Evolutionary conservation across 192 early-diverging fungal genomes (phyloP).

Genomic region (Coemansia sp.): DNA sequence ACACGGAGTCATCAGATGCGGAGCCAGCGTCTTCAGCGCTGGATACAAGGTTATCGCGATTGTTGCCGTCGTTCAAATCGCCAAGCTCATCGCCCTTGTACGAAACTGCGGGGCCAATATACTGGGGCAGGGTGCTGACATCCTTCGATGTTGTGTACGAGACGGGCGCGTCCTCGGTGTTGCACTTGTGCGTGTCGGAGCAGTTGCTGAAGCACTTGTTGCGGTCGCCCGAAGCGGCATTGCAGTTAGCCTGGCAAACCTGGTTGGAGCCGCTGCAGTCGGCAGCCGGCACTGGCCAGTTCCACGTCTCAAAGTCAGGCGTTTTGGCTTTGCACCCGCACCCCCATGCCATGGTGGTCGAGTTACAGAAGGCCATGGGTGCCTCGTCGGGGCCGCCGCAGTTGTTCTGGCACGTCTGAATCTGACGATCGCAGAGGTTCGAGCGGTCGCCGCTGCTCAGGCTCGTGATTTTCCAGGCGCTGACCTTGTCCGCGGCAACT

Average conservation of each 20-base stretch:
- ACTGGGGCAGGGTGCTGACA: conserved; percentile 12
- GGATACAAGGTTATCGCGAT: conserved; percentile 15
- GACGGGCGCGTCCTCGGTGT: conserved; percentile 46
- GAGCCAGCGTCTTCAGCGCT: neutral
- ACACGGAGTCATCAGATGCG: conserved; percentile 1
- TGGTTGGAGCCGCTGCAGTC: conserved; percentile 43
- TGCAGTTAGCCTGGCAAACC: conserved; percentile 39
- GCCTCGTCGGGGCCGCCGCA: conserved; percentile 45
- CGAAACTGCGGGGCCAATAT: conserved; percentile 45
- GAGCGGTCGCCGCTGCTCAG: conserved; percentile 23
- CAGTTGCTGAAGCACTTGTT: conserved; percentile 35
- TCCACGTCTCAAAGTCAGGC: conserved; percentile 45
- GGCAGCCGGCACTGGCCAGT: conserved; percentile 48
- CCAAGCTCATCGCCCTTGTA: conserved; percentile 48
- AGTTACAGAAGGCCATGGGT: conserved; percentile 54
- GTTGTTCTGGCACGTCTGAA: conserved; percentile 48
- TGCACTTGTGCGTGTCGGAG: conserved; percentile 39
- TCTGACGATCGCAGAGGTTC: conserved; percentile 43
- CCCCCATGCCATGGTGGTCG: conserved; percentile 55
- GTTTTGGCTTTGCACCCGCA: conserved; percentile 49
- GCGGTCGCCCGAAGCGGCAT: conserved; percentile 13
- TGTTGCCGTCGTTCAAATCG: conserved; percentile 47
- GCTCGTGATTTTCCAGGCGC: conserved; percentile 44
- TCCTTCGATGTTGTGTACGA: conserved; percentile 41
- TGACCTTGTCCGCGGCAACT: conserved; percentile 8